These are phyloP conservation scores for Cadophora sp. DNA, from an alignment of 2,329 filamentous ascomycete species.

Conservation along the genomic window DNA sequence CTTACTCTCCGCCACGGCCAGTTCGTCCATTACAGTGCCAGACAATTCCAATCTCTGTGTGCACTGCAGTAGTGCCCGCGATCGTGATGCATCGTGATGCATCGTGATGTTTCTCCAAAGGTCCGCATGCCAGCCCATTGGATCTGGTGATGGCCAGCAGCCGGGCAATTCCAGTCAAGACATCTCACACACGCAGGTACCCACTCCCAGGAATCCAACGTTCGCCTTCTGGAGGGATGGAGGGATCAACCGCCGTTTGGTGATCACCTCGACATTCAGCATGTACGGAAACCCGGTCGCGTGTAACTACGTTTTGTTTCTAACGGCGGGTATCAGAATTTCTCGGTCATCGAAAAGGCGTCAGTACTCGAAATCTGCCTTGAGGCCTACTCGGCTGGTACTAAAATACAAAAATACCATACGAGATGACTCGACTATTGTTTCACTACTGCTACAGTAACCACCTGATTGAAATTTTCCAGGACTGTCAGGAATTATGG, in stretches of 20 bases:
- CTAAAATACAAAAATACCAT: background rate
- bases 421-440: conserved; percentile 12
- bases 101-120: conserved; percentile 18
- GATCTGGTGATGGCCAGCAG: conserved; percentile 12
- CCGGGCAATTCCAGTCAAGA: conserved; percentile 6
- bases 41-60: background rate
- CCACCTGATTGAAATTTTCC: background rate
- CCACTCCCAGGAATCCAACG: conserved; percentile 5
- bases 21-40: background rate
- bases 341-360: background rate
- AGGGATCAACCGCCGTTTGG: conserved; percentile 8
- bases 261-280: conserved; percentile 12
- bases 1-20: background rate
- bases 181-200: conserved; percentile 25
- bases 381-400: conserved; percentile 11
- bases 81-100: conserved; percentile 9
- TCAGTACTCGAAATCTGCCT: conserved; percentile 16
- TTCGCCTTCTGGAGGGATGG: conserved; percentile 1
- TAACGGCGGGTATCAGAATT: background rate
- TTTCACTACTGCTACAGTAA: conserved; percentile 8
- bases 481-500: conserved; percentile 12
- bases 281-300: conserved; percentile 2
- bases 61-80: conserved; percentile 17
- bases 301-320: conserved; percentile 1
- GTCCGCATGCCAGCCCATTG: conserved; percentile 13